Conservation (phyloP, 78 protist genomes). For the Dictyostelium brefeldianum region DNA sequence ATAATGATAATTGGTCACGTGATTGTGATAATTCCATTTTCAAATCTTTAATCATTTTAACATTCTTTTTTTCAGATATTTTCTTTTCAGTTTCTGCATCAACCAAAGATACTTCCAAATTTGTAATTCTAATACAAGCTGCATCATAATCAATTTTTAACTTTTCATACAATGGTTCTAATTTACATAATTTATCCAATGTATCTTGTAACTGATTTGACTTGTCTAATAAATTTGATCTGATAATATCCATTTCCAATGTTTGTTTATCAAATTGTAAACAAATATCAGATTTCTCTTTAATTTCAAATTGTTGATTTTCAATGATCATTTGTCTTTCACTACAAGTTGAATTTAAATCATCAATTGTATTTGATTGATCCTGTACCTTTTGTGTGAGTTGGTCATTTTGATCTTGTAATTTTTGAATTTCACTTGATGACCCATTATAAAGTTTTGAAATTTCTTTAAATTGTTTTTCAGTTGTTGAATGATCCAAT, state of each 20-base stretch:
- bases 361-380: not conserved
- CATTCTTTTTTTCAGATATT: conserved; percentile 48
- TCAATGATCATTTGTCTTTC: not conserved
- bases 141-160: conserved; percentile 13
- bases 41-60: conserved; percentile 64
- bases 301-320: not conserved
- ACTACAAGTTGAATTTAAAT: not conserved
- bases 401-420: not conserved
- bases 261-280: not conserved
- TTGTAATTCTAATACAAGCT: not conserved
- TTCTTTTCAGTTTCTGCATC: conserved; percentile 71
- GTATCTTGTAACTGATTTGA: not conserved
- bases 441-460: not conserved
- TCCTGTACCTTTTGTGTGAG: not conserved
- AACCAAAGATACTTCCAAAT: conserved; percentile 31
- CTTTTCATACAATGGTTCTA: conserved; percentile 33
- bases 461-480: not conserved
- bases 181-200: not conserved
- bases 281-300: not conserved
- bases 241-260: not conserved
- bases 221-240: not conserved
- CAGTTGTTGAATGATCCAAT: not conserved
- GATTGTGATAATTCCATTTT: conserved; percentile 65
- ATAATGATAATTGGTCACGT: conserved; percentile 41
- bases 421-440: not conserved